phyloP scores from a whole-genome alignment of 805 yeast species.

The Cyberlindnera veronae region DNA sequence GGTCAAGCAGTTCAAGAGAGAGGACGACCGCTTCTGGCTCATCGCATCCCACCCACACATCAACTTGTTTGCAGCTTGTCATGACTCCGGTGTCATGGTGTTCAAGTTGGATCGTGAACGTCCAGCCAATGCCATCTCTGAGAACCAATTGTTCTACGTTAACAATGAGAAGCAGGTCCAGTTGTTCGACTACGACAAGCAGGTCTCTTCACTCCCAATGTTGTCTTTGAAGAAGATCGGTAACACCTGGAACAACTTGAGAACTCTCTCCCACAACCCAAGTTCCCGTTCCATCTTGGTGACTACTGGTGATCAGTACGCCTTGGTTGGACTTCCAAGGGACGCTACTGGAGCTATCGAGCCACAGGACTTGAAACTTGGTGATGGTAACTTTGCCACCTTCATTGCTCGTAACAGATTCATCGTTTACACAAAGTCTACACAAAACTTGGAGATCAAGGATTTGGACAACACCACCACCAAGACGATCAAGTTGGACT shows the following conservation, averaged over 20 bases:
- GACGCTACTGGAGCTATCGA: conserved; percentile 93
- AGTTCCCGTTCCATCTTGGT: conserved; percentile 84
- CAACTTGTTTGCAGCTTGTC: conserved; percentile 93
- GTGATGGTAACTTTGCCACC: conserved; percentile 79
- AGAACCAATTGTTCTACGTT: conserved; percentile 70
- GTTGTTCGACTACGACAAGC: conserved; percentile 63
- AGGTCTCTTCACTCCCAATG: conserved; percentile 70
- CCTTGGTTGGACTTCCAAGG: conserved; percentile 74
- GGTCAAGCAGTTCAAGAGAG: conserved; percentile 91
- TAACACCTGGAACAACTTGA: conserved; percentile 79
- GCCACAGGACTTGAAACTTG: conserved; percentile 75
- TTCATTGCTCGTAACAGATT: conserved; percentile 95
- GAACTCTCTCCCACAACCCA: conserved; percentile 86
- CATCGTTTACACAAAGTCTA: conserved; percentile 66
- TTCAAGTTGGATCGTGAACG: conserved; percentile 97
- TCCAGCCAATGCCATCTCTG: conserved; percentile 78
- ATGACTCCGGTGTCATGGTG: conserved; percentile 96
- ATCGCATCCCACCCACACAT: conserved; percentile 84
- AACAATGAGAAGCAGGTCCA: conserved; percentile 86
- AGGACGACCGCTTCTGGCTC: conserved; percentile 92
- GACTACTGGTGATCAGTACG: conserved; percentile 73
- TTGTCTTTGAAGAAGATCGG: conserved; percentile 82
- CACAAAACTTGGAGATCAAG: conserved; percentile 72
- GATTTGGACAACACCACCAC: conserved; percentile 81
- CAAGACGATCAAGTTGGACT: conserved; percentile 70